Evolutionary conservation across 306 rosid genomes (phyloP), one percentile per base, ranked within the genome.

Genomic region (Potentilla sterilis): DNA sequence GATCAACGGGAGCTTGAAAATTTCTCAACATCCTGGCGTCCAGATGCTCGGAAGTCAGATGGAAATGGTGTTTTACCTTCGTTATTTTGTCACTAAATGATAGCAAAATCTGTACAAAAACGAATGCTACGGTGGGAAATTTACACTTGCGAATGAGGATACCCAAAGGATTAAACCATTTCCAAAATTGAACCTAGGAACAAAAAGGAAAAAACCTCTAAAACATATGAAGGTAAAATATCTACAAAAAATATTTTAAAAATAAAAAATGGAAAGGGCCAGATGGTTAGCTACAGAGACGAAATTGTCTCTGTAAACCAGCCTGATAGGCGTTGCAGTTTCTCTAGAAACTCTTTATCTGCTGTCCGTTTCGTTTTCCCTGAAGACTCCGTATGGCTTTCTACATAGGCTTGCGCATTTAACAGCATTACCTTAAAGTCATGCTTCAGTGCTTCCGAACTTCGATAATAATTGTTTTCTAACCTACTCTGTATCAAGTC

Each of bases 401-500:
- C 99, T 24, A 83, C 66, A 63, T 79, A 89, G 12, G 89, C 63
- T 74, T 86, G 83, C 15, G 84, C 88, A 83, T 96, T 89, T 4
- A 89, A 85, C 72, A 96, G 69, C 83, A 90, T 80, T 72, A 88
- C 84, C n/a, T 66, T 55, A 72, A 86, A 81, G 82, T 96, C 99
- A 62, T 92, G 96, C 84, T 88, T 86, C 79, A 92, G 78, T 21
- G 99, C 98, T 83, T 92, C 97, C 81, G 90, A 73, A 75, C 92
- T 88, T 55, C 99, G 92, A 81, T 96, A 90, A 83, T 96, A 96
- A 66, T 82, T 83, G 71, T 92, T 92, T 80, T 92, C 96, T 87
- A 96, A 67, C 77, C 99, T 92, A 69, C 84, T 80, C 55, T 83
- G 79, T 77, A 96, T 90, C 87, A 87, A 80, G 15, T 90, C 97